These are phyloP conservation scores for Pseudodiploospora longispora DNA, from an alignment of 2,329 filamentous ascomycete genomes.

Conservation along the genomic window DNA sequence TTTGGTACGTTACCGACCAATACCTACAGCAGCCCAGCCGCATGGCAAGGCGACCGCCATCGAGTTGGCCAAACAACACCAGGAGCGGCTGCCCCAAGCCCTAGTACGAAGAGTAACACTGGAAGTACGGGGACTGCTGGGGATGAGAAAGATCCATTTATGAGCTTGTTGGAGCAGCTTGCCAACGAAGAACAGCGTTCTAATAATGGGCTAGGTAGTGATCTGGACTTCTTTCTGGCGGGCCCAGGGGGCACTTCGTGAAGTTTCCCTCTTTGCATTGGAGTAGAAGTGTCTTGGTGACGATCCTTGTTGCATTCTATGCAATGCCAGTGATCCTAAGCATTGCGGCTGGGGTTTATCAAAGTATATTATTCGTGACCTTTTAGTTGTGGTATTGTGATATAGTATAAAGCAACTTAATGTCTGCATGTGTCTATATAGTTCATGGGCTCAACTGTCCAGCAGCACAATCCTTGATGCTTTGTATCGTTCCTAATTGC, in stretches of 20 bases:
- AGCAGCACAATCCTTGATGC: no score
- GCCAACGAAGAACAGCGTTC: conserved; percentile 66
- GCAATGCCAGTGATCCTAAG: no score
- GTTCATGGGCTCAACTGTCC: no score
- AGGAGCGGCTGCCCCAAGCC: conserved; percentile 24
- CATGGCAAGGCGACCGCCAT: conserved; percentile 37
- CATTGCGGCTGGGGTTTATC: no score
- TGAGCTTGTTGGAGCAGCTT: conserved; percentile 71
- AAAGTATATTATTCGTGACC: no score
- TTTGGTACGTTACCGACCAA: conserved; percentile 49
- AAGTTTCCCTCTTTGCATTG: neutral
- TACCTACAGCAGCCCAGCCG: conserved; percentile 42
- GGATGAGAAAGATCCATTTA: conserved; percentile 72
- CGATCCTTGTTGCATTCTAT: no score
- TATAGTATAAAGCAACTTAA: no score
- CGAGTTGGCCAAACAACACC: conserved; percentile 7
- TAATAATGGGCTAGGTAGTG: conserved; percentile 57
- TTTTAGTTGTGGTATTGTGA: no score
- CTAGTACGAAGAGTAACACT: conserved; percentile 41
- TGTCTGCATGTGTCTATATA: no score
- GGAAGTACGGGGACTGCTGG: conserved; percentile 41
- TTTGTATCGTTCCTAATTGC: no score
- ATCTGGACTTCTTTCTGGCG: conserved; percentile 68
- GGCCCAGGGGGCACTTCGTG: conserved; percentile 12
- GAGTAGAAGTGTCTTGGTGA: no score